Base-by-base conservation (phyloP, 345 rosid species). In the Brassica cretica region DNA sequence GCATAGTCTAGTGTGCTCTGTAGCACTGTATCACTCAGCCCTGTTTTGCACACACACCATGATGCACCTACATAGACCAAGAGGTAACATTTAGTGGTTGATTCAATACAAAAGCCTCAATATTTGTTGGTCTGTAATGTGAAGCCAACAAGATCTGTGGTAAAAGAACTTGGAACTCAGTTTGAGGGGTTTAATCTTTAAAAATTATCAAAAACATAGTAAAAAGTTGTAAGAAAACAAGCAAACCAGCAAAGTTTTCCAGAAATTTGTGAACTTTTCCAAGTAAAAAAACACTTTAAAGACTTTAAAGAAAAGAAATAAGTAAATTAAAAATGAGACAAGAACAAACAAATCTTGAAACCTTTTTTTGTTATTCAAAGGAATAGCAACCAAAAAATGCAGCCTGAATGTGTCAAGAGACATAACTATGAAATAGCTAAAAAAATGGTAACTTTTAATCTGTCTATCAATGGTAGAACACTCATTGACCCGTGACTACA, bases 11-110 rank as follows among this genome's bases (percentile, higher is more conserved):
- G 60, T 5, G 97, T 81, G 72, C 80, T 84, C 79, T 95, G 99
- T 56, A 93, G 80, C n/a, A n/a, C 85, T 46, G 87, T 0, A 30
- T 90, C 92, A 68, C 84, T 33, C 82, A 79, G 18, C 15, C 85
- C 88, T 1, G 85, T 88, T 72, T 90, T 95, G 89, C 99, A 95
- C 37, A 90, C 89, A 77, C 99, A 95, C 98, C 98, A 93, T 56
- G 84, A 55, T 21, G 86, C 91, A 74, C 84, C 96, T 90, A 73
- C 71, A 64, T 15, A 82, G 7, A 64, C 56, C 65, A 72, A 49
- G 16, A 59, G 41, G 27, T 5, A 62, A 4, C 56, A 68, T 63
- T 63, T 65, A 76, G 71, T 8, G 24, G 6, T 3, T 55, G 71
- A 25, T 37, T 66, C 63, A 8, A 37, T 14, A 44, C 21, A 16